These are phyloP conservation scores for Lactifluus piperatus DNA, from an alignment of 768 basidiomycete genomes.

Conservation along the genomic window DNA sequence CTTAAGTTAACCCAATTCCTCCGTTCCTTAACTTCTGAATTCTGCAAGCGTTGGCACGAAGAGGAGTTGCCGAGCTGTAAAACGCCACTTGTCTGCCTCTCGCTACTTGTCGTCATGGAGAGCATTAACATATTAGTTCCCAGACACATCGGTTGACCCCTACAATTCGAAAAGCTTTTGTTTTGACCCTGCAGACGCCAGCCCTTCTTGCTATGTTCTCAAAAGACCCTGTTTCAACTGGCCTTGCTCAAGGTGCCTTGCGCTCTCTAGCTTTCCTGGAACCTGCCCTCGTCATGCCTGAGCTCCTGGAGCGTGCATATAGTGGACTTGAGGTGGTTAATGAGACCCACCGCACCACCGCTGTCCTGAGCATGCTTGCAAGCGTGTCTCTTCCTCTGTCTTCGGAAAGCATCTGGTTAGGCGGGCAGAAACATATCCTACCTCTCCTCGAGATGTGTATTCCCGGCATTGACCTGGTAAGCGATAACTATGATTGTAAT, in stretches of 20 bases:
- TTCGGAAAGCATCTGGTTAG: constrained; percentile 69
- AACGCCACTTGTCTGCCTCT: constrained; percentile 55
- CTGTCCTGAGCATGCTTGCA: constrained; percentile 78
- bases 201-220: constrained; percentile 88
- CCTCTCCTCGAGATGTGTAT: constrained; percentile 83
- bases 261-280: constrained; percentile 73
- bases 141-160: constrained; percentile 74
- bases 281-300: constrained; percentile 80
- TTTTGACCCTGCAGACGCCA: constrained; percentile 73
- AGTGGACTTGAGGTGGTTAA: constrained; percentile 88
- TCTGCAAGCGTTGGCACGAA: constrained; percentile 68
- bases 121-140: background rate
- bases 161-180: constrained; percentile 73
- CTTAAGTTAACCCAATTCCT: constrained; percentile 58
- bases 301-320: constrained; percentile 84
- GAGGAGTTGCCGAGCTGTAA: constrained; percentile 71
- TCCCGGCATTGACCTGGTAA: constrained; percentile 84
- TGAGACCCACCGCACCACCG: constrained; percentile 91
- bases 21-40: constrained; percentile 65
- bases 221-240: constrained; percentile 72
- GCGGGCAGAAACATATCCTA: constrained; percentile 82
- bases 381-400: constrained; percentile 69
- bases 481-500: constrained; percentile 21
- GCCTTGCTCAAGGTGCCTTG: constrained; percentile 73
- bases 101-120: background rate